Evolutionary conservation across 2,329 filamentous ascomycete species (phyloP).

Genomic region (Xylaria sp.): DNA sequence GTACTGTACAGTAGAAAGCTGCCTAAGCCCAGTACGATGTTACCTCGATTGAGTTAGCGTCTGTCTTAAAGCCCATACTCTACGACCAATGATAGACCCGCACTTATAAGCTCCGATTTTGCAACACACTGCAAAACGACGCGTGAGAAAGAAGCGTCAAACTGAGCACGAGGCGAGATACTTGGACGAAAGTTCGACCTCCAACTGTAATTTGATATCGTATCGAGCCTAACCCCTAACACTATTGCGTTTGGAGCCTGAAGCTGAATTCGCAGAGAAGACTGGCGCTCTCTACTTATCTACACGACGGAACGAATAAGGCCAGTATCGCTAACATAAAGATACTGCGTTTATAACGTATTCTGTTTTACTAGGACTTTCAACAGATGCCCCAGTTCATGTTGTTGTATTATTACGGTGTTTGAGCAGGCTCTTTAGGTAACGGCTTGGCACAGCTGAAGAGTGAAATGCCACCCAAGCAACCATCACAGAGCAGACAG

Average conservation of each 20-base stretch:
- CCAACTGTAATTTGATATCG: too few relatives aligned
- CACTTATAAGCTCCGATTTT: too few relatives aligned
- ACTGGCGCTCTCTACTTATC: too few relatives aligned
- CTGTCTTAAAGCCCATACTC: too few relatives aligned
- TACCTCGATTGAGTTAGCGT: too few relatives aligned
- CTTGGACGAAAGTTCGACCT: background rate
- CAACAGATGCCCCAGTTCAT: background rate
- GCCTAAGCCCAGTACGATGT: too few relatives aligned
- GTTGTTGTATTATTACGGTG: background rate
- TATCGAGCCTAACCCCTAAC: background rate
- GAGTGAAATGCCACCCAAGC: slow-evolving; percentile 41
- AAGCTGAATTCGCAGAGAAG: background rate
- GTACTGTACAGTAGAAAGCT: too few relatives aligned
- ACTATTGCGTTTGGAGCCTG: background rate
- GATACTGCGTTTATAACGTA: background rate
- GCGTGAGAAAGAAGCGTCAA: background rate
- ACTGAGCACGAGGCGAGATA: background rate
- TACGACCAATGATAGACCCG: too few relatives aligned
- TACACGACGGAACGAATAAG: background rate
- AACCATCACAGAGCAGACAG: slow-evolving; percentile 31
- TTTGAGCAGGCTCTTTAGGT: background rate
- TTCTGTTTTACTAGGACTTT: background rate
- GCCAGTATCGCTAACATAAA: background rate
- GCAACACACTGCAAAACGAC: background rate
- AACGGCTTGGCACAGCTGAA: background rate